Base-by-base conservation (phyloP, 1,139 yeast genomes). In the Nematodospora anomalae region DNA sequence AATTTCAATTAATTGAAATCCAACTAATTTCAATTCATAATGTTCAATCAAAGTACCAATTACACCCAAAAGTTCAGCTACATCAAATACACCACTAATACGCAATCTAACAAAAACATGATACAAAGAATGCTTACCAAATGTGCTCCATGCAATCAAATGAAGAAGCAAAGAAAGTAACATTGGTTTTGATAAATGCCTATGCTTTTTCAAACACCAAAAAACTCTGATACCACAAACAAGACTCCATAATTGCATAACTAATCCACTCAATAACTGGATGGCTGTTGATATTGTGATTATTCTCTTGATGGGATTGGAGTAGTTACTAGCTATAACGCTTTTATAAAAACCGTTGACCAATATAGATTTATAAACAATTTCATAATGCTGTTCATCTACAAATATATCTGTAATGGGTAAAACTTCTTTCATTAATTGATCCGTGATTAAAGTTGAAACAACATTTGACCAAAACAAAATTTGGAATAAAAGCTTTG, bases 31-130 rank as follows among this genome's bases (percentile, higher is more conserved):
- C 14, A 45, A 25, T 16, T 38, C 32, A 16, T 33, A 38, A 10
- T 8, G 22, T 22, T 41, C 46, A 28, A 45, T 35, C 14, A 45
- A 30, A 12, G 26, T 26, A 5, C 47, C 43, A 21, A 43, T 18
- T 3, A 35, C 36, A n/a, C 30, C 16, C 26, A 46, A 37, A 15
- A 39, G 26, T 36, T 45, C 50, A 13, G 35, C 44, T 25, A 40
- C 46, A 28, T 46, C 47, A 30, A 45, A 43, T 6, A 42, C 23
- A 6, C 50, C 50, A 18, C 15, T 16, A 13, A 44, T 24, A 11
- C 5, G 13, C 12, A 44, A 16, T 10, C 26, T 28, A 28, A 40
- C 21, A 13, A 27, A 28, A 4, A 39, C 6, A 5, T 26, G 26
- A 16, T 28, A 22, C 8, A 40, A 16, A 1, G 31, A 11, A 14